Conservation (phyloP, 2,329 filamentous ascomycete species). For the Colletotrichum sp. region DNA sequence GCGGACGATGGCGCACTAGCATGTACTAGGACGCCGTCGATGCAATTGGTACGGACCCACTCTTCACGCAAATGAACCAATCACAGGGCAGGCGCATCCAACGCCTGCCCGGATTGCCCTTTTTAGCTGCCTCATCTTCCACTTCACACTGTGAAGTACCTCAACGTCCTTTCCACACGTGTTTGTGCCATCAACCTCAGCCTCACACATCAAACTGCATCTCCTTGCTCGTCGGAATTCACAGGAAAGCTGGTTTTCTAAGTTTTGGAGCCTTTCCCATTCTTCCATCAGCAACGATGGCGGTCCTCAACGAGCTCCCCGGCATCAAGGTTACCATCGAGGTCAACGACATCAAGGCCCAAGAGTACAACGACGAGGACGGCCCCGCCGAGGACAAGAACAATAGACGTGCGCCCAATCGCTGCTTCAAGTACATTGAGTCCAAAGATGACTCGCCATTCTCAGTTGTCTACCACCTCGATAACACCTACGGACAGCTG, state of each 20-base stretch:
- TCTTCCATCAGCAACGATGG: slow-evolving; percentile 23
- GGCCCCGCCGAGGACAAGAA: background rate
- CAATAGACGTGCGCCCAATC: background rate
- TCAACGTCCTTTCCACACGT: background rate
- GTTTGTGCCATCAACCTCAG: background rate
- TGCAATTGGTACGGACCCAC: background rate
- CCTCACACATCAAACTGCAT: background rate
- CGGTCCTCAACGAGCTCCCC: slow-evolving; percentile 24
- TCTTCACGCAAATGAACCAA: background rate
- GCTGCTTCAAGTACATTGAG: slow-evolving; percentile 23
- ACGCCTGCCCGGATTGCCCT: background rate
- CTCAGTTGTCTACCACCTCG: slow-evolving; percentile 16
- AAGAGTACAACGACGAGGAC: slow-evolving; percentile 25
- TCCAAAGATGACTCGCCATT: slow-evolving; percentile 24
- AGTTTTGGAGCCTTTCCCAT: background rate
- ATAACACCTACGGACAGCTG: slow-evolving; percentile 12
- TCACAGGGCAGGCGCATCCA: background rate
- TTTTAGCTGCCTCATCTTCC: background rate
- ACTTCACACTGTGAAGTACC: background rate
- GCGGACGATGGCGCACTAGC: background rate
- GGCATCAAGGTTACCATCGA: slow-evolving; percentile 27
- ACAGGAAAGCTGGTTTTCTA: background rate
- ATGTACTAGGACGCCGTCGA: background rate
- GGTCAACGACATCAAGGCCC: slow-evolving; percentile 21
- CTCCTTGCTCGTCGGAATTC: background rate